Evolutionary conservation across 116 monocot species (phyloP).

Genomic region (Iris pallida): DNA sequence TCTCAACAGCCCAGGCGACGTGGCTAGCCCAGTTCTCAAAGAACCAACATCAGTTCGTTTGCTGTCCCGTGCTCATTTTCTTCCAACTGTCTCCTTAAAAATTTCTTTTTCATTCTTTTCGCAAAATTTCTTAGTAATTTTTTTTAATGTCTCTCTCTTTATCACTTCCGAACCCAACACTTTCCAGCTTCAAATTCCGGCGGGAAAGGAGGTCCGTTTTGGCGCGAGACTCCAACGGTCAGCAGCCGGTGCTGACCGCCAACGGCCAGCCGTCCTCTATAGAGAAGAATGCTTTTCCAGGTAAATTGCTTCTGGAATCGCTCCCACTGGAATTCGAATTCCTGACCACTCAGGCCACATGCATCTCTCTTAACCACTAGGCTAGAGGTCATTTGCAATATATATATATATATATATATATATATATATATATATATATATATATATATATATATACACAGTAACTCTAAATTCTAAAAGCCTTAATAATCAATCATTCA

Average conservation of each 20-base stretch:
- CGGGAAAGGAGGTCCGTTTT: slow-evolving; percentile 12
- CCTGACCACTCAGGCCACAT: too few relatives aligned
- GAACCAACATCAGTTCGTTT: background rate
- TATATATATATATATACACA: too few relatives aligned
- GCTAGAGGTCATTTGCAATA: too few relatives aligned
- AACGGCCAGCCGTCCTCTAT: slow-evolving; percentile 8
- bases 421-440: too few relatives aligned
- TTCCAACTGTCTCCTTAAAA: background rate
- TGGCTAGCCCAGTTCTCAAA: background rate
- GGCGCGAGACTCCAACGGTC: slow-evolving; percentile 17
- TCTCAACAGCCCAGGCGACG: background rate
- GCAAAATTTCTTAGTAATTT: background rate
- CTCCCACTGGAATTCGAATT: too few relatives aligned
- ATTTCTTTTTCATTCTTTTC: background rate
- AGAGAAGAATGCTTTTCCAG: slow-evolving; percentile 28
- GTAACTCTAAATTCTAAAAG: background rate
- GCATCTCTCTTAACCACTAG: too few relatives aligned
- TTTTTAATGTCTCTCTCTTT: background rate
- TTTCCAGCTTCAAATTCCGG: background rate
- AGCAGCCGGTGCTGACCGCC: slow-evolving; percentile 4
- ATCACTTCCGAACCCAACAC: background rate
- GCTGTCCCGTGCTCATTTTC: background rate
- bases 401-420: too few relatives aligned
- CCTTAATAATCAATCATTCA: background rate
- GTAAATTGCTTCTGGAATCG: too few relatives aligned